Evolutionary conservation across 495 filamentous ascomycete genomes (phyloP), one percentile per base, ranked within the genome.

Genomic region (Podospora sp.): DNA sequence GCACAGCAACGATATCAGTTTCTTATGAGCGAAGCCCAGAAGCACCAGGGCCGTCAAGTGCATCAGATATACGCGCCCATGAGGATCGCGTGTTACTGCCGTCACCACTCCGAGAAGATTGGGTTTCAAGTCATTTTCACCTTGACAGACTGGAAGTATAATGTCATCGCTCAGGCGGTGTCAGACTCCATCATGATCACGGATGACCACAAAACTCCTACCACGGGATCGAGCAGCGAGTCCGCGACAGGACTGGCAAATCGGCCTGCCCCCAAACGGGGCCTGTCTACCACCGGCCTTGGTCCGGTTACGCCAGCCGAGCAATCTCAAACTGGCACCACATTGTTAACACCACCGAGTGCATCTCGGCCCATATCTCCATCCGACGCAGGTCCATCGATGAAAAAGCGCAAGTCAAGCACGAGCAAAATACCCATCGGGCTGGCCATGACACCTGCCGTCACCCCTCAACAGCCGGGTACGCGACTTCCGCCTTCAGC

Each of bases 41-140:
- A 46, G 40, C 40, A 46, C 12, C 40, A 46, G 14, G 40, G 40
- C 11, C 40, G 40, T 46, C 40, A 12, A 11, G 40, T 26, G 21
- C 52, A 22, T n/a, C 89, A 91, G 72, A 87, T 96, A 22, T 87
- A 93, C 69, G 84, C 89, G 8, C 92, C 92, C 6, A 97, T 98
- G 93, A 87, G 94, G n/a, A 96, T 98, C 71, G 92, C 93, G 5
- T 98, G 94, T 77, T 98, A 98, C 78, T 97, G 94, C 77, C 88
- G 94, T 3, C 94, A 98, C 74, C 94, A 97, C 65, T 85, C 87
- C 46, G 94, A 98, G 78, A 97, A 97, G 74, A 78, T 89, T 63
- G 94, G 94, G 2, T 98, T 96, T 71, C 91, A 92, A 72, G 92
- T 98, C 69, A 96, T 98, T 33, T 95, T 97, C 74, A 97, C 94